phyloP scores from a whole-genome alignment of 1,139 yeast species.

The Candida sp. region DNA sequence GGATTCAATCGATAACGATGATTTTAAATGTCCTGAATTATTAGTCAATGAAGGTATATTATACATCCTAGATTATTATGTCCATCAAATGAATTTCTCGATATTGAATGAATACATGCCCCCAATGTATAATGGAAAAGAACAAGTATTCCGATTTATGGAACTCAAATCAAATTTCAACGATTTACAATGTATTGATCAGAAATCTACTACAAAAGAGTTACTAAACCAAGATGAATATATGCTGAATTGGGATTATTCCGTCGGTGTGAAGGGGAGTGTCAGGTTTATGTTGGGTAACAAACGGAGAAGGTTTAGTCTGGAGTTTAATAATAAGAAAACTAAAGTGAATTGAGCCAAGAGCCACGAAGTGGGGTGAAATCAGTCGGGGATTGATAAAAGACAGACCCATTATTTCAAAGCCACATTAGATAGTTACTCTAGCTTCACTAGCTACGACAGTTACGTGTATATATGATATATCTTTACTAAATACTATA shows the following conservation, averaged over 20 bases:
- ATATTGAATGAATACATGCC: constrained; percentile 29
- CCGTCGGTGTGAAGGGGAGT: constrained; percentile 43
- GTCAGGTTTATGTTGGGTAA: constrained; percentile 55
- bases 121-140: constrained; percentile 36
- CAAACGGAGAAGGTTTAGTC: constrained; percentile 42
- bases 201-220: constrained; percentile 32
- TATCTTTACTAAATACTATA: no score
- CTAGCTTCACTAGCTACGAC: no score
- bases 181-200: constrained; percentile 35
- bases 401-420: no score
- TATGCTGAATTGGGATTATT: constrained; percentile 46
- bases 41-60: constrained; percentile 60
- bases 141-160: constrained; percentile 47
- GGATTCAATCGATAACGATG: constrained; percentile 33
- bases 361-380: no score
- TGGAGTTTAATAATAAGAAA: constrained; percentile 15
- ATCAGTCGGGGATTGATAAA: no score
- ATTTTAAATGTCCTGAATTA: constrained; percentile 46
- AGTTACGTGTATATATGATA: no score
- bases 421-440: no score
- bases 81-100: constrained; percentile 44
- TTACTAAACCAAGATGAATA: constrained; percentile 45
- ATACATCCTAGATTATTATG: constrained; percentile 60
- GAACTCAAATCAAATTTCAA: constrained; percentile 43
- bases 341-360: neutral